Base-by-base conservation (phyloP, 129 eudicot genomes). In the Flaveria robusta region DNA sequence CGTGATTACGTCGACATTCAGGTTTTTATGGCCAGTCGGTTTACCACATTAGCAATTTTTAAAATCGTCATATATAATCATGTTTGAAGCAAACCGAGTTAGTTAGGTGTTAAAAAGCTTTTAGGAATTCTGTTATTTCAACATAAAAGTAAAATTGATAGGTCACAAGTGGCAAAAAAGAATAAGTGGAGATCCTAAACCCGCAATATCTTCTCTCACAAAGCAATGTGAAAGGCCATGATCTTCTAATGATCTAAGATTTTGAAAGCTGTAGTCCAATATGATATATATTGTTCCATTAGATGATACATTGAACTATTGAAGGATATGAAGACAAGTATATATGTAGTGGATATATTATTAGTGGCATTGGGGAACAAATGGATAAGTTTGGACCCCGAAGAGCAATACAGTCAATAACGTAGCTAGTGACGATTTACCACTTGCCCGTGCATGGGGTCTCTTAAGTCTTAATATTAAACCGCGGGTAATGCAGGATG, bases 181-280 rank as follows among this genome's bases (percentile, higher is more conserved):
- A 58, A 11, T 58, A 20, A 58, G 65, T 58, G 65, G 65, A 58
- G 34, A 58, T 58, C 22, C 65, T 6, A 22, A 58, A 58, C 64
- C 12, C 16, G 65, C 65, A 58, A 14, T 58, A 23, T 19, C 14
- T 55, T 55, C 26, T 55, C 9, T n/a, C 10, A 19, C 19, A 19
- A 34, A 19, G 65, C 65, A 58, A 10, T 58, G 29, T 22, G 15
- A 22, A 56, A 56, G 64, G 64, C 64, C 64, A 56, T 22, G 64
- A 54, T 54, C 24, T 54, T 8, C 23, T 19, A 18, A 7, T 5
- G 9, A 34, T 34, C 39, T 54, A 22, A 54, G 62, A 58, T 58
- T 9, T 58, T 58, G 31, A 58, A 58, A 22, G 65, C 16, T 58
- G 65, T 58, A 58, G 65, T 20, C 23, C 65, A 58, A 23, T 56